phyloP scores from a whole-genome alignment of 1,284 basidiomycete species.

The Trichosporon inkin region DNA sequence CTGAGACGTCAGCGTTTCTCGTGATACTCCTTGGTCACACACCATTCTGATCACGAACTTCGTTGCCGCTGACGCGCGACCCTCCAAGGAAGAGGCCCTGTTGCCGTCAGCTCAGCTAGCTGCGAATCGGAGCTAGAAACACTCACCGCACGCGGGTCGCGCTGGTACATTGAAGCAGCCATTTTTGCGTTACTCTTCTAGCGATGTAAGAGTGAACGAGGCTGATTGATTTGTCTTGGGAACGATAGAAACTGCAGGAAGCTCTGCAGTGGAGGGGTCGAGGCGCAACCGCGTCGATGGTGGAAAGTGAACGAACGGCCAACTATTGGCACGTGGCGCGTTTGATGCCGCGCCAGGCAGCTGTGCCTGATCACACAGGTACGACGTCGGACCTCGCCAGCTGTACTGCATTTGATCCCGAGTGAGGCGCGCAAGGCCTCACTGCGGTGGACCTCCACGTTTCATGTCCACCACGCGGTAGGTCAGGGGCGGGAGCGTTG shows the following conservation, averaged over 20 bases:
- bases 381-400: neutral
- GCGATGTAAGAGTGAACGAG: neutral
- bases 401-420: neutral
- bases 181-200: conserved; percentile 27
- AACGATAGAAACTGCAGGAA: conserved; percentile 21
- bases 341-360: neutral
- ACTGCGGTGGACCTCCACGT: conserved; percentile 4
- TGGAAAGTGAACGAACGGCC: conserved; percentile 8
- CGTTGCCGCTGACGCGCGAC: conserved; percentile 87
- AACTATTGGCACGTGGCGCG: conserved; percentile 6
- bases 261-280: neutral
- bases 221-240: neutral
- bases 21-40: conserved; percentile 24
- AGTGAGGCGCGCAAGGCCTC: neutral
- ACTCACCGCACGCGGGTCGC: conserved; percentile 50
- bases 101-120: conserved; percentile 20
- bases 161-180: conserved; percentile 51
- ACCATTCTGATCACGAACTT: conserved; percentile 97
- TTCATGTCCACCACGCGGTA: conserved; percentile 2
- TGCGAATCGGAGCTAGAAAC: neutral
- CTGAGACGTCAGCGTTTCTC: conserved; percentile 52
- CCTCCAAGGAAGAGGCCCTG: conserved; percentile 85
- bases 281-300: conserved; percentile 7
- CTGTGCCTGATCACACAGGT: neutral
- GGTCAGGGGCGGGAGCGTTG: neutral